Base-by-base conservation (phyloP, 345 rosid genomes). In the Linum tenue region DNA sequence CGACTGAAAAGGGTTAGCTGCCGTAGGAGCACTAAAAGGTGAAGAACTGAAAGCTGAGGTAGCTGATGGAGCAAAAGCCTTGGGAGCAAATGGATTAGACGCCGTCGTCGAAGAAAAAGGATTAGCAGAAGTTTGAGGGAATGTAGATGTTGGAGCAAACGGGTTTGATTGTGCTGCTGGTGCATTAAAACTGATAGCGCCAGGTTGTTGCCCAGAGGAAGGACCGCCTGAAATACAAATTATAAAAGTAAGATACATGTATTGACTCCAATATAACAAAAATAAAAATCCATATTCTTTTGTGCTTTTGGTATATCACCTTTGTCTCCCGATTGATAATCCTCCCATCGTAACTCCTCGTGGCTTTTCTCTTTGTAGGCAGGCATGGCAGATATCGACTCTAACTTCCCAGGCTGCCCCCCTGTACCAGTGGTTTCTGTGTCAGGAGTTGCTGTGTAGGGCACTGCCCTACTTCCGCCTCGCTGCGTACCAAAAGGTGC, bases 321-420 rank as follows among this genome's bases (percentile, higher is more conserved):
- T 89, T 91, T 91, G 76, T 95, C 99, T 80, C 99, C 99, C 66
- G 66, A 75, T 70, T 95, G 99, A 71, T 87, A 89, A 70, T 95
- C 99, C 75, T 86, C 99, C 97, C 96, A 87, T 69, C 95, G 79
- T 63, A 95, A 83, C 82, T 91, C 99, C 75, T 95, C 97, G 48
- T 85, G 95, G 76, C 79, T 82, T 79, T 89, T 89, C 41, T 82
- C 87, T 70, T 78, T 84, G 76, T 91, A 79, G 51, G 63, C 80
- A 67, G 89, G 65, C 99, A 89, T 89, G 50, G 96, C 96, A 22
- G 95, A 84, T 78, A 95, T 87, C 15, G 99, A 95, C 68, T 73
- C 85, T 62, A 95, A 75, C 83, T 82, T 94, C 57, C 83, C 96
- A 73, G 91, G 80, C 79, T 81, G 87, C 16, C 76, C 61, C 63